Conservation (phyloP, 345 rosid genomes). For the Camelina neglecta region DNA sequence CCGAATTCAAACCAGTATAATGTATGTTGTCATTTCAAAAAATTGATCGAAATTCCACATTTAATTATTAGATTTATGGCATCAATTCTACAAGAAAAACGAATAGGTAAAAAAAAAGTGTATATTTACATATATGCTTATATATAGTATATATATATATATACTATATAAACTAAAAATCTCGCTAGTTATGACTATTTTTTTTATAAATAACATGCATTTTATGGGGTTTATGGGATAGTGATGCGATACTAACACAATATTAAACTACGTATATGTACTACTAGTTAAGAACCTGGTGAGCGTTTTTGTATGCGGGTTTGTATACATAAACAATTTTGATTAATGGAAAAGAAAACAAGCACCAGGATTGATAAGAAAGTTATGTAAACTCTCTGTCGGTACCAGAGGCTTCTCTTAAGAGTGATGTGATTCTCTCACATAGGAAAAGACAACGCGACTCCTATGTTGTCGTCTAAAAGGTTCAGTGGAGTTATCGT, state of each 20-base stretch:
- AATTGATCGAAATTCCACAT: not conserved
- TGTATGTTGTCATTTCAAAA: not conserved
- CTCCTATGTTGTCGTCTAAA: slow-evolving; percentile 23
- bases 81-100: no score
- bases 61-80: not conserved
- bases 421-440: slow-evolving; percentile 17
- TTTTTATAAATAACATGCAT: no score
- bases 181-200: no score
- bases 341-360: not conserved
- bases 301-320: not conserved
- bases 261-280: not conserved
- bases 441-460: slow-evolving; percentile 16
- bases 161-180: no score
- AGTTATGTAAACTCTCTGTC: slow-evolving; percentile 3
- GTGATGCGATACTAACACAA: no score
- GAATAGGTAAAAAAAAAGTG: no score
- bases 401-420: slow-evolving; percentile 9
- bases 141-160: no score
- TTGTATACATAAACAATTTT: not conserved
- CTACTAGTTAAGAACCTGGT: not conserved
- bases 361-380: not conserved
- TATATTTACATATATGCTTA: no score
- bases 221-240: not conserved
- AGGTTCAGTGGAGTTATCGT: slow-evolving; percentile 26
- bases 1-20: no score